Percentiles rank a stretch among this genome's conserved stretches.
Evolutionary conservation across 441 rosid species (phyloP).

Genomic region (Syzygium malaccense): DNA sequence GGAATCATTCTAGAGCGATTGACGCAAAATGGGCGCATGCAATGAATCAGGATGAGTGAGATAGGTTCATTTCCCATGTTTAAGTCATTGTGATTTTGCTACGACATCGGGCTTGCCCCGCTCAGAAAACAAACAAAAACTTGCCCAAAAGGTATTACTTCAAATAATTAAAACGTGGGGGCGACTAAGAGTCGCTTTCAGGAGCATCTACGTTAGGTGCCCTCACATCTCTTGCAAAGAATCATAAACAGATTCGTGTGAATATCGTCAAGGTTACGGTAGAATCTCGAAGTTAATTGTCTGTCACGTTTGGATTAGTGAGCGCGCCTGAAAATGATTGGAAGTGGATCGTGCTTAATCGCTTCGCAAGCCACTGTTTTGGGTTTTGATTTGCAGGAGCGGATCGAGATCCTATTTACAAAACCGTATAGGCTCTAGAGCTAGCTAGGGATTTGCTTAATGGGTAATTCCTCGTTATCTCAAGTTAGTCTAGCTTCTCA

Average conservation of each 20-base stretch:
- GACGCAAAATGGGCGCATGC: not conserved
- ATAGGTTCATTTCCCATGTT: not conserved
- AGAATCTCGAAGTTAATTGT: not conserved
- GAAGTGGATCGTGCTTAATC: not conserved
- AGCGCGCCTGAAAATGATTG: not conserved
- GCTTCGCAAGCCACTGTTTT: not conserved
- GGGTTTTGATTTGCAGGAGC: not conserved
- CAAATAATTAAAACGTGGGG: not conserved
- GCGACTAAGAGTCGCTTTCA: not conserved
- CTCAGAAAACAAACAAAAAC: too few relatives aligned
- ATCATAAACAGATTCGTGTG: not conserved
- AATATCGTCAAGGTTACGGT: not conserved
- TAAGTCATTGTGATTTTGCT: not conserved
- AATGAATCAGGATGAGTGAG: not conserved
- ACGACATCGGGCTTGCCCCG: not conserved
- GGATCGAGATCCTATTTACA: not conserved
- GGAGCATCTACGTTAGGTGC: not conserved
- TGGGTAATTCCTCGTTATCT: not conserved
- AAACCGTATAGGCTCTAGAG: not conserved
- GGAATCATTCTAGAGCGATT: not conserved
- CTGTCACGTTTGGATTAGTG: not conserved
- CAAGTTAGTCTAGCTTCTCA: not conserved
- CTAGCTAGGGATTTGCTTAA: not conserved
- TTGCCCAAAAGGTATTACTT: not conserved
- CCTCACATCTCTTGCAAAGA: not conserved